These are phyloP conservation scores for Sarocladium oryzae DNA, from an alignment of 2,329 filamentous ascomycete species.

Conservation along the genomic window DNA sequence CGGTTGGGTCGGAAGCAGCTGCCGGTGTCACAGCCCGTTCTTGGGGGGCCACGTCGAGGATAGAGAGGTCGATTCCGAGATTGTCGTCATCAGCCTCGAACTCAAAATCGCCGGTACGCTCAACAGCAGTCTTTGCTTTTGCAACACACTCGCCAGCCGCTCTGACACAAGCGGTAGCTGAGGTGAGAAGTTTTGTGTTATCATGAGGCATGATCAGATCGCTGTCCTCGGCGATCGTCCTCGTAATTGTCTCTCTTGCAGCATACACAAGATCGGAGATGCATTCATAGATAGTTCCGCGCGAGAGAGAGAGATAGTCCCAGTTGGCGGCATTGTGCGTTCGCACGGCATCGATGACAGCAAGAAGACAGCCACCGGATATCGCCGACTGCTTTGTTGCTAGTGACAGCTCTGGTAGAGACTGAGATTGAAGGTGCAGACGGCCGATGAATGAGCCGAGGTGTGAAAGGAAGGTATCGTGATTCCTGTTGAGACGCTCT, in stretches of 20 bases:
- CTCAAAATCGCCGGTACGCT: conserved; percentile 87
- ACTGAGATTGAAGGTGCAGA: conserved; percentile 87
- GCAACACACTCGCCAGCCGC: conserved; percentile 87
- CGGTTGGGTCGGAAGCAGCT: conserved; percentile 24
- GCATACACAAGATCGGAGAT: conserved; percentile 76
- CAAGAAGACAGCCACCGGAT: conserved; percentile 72
- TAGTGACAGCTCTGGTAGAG: conserved; percentile 71
- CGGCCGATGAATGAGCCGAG: conserved; percentile 88
- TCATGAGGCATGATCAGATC: conserved; percentile 76
- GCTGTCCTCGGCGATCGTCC: conserved; percentile 62
- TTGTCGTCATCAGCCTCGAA: conserved; percentile 58
- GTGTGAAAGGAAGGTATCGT: conserved; percentile 85
- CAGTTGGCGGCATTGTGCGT: conserved; percentile 51
- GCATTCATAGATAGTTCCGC: conserved; percentile 69
- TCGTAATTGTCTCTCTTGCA: conserved; percentile 70
- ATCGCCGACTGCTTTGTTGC: conserved; percentile 79
- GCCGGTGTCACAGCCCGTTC: conserved; percentile 27
- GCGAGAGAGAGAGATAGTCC: conserved; percentile 30
- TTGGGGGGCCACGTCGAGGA: conserved; percentile 38
- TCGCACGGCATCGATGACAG: conserved; percentile 76
- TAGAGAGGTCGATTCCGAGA: conserved; percentile 49
- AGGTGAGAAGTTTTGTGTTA: conserved; percentile 66
- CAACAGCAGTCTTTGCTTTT: conserved; percentile 77
- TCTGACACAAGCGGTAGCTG: conserved; percentile 82
- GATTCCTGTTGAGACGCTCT: conserved; percentile 68